Base-by-base conservation (phyloP, 805 yeast species). In the Candida silvatica region DNA sequence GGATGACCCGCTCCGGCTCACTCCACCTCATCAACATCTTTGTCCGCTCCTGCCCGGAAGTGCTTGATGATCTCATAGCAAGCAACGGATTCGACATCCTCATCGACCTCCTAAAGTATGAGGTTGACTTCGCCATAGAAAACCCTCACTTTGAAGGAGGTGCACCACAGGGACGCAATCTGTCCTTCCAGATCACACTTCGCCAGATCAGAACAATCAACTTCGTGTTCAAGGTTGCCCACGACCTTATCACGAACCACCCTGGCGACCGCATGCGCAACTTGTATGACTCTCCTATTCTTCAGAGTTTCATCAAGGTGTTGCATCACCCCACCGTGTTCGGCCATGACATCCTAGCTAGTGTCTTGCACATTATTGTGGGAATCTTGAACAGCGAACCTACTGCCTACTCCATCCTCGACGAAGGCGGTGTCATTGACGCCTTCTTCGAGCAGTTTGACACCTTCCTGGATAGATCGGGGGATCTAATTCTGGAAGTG, bases 331-430 rank as follows among this genome's bases (percentile, higher is more conserved):
- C 81, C 1, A 43, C 55, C 0, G 55, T 71, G 0, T 84, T 86
- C 61, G 95, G 95, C 0, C 72, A 76, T 27, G 67, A 74, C 12
- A 56, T 84, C 11, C 54, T 83, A 11, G 64, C 83, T 0, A 63
- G 72, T 17, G 69, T 83, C 0, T 53, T 88, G 25, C 79, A 75
- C 40, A 70, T 79, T 9, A 67, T 86, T 16, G 70, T 80, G 27
- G 69, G 70, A 9, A 83, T 86, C 39, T 76, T 88, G 20, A 90
- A 88, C 51, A 82, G 80, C 44, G 97, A 90, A 48, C 96, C 97
- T 6, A 86, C 96, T 0, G 84, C 95, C 3, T 88, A 70, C 48
- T 69, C 81, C 2, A 77, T 88, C 28, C 64, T 88, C 44, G 77
- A 74, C 27, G 97, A 88, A 52, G 80, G 94, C 0, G 72, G 74